phyloP scores from a whole-genome alignment of 176 grass and related monocot species.

The Saccharum spontaneum region DNA sequence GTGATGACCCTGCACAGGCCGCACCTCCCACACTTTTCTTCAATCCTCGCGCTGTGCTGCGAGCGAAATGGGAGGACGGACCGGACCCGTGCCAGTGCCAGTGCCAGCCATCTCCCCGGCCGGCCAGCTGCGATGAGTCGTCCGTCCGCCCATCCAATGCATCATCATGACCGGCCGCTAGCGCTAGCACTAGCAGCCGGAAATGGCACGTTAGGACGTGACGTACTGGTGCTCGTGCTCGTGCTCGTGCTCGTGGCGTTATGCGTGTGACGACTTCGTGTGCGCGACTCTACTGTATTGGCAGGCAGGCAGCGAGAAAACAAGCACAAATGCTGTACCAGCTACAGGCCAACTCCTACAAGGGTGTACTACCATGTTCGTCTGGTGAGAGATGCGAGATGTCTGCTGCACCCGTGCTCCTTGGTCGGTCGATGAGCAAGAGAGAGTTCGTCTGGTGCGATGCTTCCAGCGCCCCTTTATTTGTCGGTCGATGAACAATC shows the following conservation, averaged over 20 bases:
- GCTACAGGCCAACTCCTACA: background rate
- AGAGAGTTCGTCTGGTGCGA: background rate
- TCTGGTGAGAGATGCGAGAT: background rate
- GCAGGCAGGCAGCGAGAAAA: background rate
- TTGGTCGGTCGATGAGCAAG: background rate
- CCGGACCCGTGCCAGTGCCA: background rate
- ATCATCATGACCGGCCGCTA: background rate
- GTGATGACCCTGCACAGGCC: conserved; percentile 22
- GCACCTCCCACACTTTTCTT: background rate
- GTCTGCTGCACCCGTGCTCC: background rate
- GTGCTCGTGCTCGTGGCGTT: background rate
- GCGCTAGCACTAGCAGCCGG: background rate
- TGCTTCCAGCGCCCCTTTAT: background rate
- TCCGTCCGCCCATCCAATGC: background rate
- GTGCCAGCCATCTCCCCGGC: background rate
- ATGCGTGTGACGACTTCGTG: background rate
- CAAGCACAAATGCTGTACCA: background rate
- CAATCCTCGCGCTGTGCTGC: conserved; percentile 20
- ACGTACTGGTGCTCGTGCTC: background rate
- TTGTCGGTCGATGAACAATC: background rate
- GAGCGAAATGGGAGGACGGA: conserved; percentile 1
- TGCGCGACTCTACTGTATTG: background rate
- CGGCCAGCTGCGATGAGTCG: background rate
- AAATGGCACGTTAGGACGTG: background rate
- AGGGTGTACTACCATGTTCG: background rate